A percentile compares a stretch with the other conserved stretches of the same genome.
phyloP scores from a whole-genome alignment of 2,329 filamentous ascomycete genomes.

The Trichoderma pleuroti region DNA sequence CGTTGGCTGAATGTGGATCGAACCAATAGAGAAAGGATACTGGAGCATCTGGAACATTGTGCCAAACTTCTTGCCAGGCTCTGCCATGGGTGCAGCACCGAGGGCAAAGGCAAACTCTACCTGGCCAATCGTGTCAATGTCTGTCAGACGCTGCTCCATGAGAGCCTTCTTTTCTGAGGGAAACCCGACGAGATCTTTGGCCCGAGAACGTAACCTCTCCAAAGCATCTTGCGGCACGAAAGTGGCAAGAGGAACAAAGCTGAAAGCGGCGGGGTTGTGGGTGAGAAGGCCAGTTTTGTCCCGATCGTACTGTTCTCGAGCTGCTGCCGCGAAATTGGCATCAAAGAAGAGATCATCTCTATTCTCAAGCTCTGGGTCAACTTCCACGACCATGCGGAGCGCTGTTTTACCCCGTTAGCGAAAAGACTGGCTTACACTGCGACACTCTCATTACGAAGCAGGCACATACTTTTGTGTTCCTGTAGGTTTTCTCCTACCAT shows the following conservation, averaged over 20 bases:
- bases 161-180: conserved; percentile 29
- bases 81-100: conserved; percentile 43
- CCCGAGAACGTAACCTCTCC: conserved; percentile 22
- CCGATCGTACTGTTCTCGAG: conserved; percentile 33
- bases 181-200: conserved; percentile 23
- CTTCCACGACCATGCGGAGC: conserved; percentile 43
- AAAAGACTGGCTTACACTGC: neutral
- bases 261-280: conserved; percentile 39
- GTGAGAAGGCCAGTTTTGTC: conserved; percentile 36
- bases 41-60: conserved; percentile 50
- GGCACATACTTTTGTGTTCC: conserved; percentile 39
- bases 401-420: conserved; percentile 28
- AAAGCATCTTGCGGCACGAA: conserved; percentile 30
- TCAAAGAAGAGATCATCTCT: conserved; percentile 39
- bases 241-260: conserved; percentile 41
- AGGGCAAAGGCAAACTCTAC: conserved; percentile 49
- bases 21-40: conserved; percentile 49
- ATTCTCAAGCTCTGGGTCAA: conserved; percentile 39
- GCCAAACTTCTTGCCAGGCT: conserved; percentile 42
- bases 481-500: conserved; percentile 49
- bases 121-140: conserved; percentile 38
- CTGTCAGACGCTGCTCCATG: conserved; percentile 32
- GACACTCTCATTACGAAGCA: conserved; percentile 21
- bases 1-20: conserved; percentile 40
- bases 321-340: conserved; percentile 28